These are phyloP conservation scores for Amanita muscaria DNA, from an alignment of 768 basidiomycete species.

Conservation along the genomic window DNA sequence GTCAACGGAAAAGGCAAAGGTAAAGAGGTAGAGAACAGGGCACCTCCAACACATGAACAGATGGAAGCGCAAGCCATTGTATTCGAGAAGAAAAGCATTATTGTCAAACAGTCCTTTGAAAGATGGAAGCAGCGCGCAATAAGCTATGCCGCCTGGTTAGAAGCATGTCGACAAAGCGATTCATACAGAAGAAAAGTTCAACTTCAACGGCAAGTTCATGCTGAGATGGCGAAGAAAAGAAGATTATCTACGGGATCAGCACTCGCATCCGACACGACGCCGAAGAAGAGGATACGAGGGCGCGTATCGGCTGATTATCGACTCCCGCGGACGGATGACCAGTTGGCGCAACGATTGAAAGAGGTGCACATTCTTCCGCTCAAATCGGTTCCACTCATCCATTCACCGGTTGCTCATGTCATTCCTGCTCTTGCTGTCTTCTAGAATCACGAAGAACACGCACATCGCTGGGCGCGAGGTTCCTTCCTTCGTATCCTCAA, in stretches of 20 bases:
- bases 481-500: conserved; percentile 52
- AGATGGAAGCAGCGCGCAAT: conserved; percentile 38
- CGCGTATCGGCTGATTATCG: conserved; percentile 37
- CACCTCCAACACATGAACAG: conserved; percentile 18
- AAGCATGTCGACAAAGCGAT: conserved; percentile 53
- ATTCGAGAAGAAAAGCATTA: conserved; percentile 31
- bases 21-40: conserved; percentile 17
- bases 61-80: conserved; percentile 32
- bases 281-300: conserved; percentile 33
- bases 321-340: conserved; percentile 53
- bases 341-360: conserved; percentile 55
- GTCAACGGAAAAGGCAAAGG: conserved; percentile 24
- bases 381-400: conserved; percentile 10
- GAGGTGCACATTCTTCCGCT: conserved; percentile 40
- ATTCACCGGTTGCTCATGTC: conserved; percentile 14
- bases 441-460: conserved; percentile 67
- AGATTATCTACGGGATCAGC: conserved; percentile 19
- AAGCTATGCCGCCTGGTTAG: conserved; percentile 46
- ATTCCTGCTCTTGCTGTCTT: conserved; percentile 11
- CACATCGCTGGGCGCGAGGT: conserved; percentile 64
- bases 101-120: conserved; percentile 34
- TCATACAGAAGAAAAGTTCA: conserved; percentile 48
- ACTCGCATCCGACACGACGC: conserved; percentile 15
- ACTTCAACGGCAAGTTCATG: conserved; percentile 12
- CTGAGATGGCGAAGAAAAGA: conserved; percentile 22